phyloP scores from a whole-genome alignment of 78 protist species.

The Andalucia godoyi region DNA sequence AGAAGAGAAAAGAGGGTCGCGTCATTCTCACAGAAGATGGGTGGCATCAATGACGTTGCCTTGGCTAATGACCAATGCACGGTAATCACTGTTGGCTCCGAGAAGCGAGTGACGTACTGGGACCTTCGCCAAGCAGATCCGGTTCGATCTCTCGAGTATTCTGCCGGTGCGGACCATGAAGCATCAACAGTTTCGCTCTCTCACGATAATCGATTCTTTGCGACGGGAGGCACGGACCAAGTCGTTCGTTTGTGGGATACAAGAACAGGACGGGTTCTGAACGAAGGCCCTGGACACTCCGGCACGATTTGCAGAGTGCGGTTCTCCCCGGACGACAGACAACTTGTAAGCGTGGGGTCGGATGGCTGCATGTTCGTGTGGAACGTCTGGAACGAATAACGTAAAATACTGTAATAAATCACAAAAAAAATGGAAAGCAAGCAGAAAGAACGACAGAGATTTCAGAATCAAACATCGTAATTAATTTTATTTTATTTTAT shows the following conservation, averaged over 20 bases:
- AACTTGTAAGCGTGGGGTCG: conserved; percentile 15
- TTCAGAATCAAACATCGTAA: no score
- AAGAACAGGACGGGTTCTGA: neutral
- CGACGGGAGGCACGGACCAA: conserved; percentile 10
- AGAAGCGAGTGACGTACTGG: conserved; percentile 7
- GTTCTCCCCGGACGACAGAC: conserved; percentile 26
- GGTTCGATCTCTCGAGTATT: no score
- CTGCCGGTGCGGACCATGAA: no score
- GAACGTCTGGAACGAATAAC: no score
- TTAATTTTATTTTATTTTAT: no score
- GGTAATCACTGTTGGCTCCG: conserved; percentile 4
- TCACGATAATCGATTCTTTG: neutral
- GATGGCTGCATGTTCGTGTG: conserved; percentile 28
- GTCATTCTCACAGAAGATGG: neutral
- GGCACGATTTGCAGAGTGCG: neutral
- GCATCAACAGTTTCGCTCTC: no score
- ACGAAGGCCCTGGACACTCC: conserved; percentile 15
- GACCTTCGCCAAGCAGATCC: conserved; percentile 10
- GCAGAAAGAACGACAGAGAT: no score
- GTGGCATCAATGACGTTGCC: neutral
- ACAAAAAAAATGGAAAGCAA: no score
- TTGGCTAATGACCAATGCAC: neutral
- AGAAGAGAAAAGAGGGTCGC: neutral
- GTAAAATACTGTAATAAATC: no score
- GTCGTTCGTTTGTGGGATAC: conserved; percentile 13